phyloP scores from a whole-genome alignment of 352 stramenopile species.

The Pythium rhizo-oryzae region DNA sequence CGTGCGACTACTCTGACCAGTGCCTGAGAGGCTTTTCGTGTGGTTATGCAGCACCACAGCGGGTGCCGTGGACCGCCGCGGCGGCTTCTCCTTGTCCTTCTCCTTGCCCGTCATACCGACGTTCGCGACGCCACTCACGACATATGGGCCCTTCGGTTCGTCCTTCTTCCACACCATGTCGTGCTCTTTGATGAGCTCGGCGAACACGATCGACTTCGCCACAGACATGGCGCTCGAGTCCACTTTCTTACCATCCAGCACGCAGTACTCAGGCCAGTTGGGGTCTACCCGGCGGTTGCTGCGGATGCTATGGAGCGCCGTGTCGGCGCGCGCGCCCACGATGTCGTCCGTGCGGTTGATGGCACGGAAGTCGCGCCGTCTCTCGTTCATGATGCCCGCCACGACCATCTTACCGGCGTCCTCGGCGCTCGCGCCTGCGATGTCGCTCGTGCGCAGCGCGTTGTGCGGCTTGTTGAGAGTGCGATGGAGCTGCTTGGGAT shows the following conservation, averaged over 20 bases:
- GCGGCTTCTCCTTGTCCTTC: slow-evolving; percentile 41
- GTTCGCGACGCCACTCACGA: slow-evolving; percentile 60
- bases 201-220: slow-evolving; percentile 74
- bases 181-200: slow-evolving; percentile 51
- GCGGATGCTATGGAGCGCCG: slow-evolving; percentile 66
- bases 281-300: slow-evolving; percentile 68
- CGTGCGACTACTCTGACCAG: slow-evolving; percentile 7
- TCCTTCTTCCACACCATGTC: slow-evolving; percentile 41
- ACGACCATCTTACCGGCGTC: slow-evolving; percentile 58
- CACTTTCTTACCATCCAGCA: slow-evolving; percentile 58
- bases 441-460: slow-evolving; percentile 61
- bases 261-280: slow-evolving; percentile 60
- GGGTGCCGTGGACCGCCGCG: slow-evolving; percentile 29
- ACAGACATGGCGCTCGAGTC: slow-evolving; percentile 69
- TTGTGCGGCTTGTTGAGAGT: slow-evolving; percentile 57
- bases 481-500: slow-evolving; percentile 46
- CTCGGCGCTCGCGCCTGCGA: slow-evolving; percentile 55
- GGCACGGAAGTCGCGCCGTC: slow-evolving; percentile 56
- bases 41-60: slow-evolving; percentile 18
- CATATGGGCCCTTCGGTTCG: slow-evolving; percentile 34
- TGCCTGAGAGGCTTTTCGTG: not conserved
- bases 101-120: slow-evolving; percentile 43
- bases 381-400: slow-evolving; percentile 57
- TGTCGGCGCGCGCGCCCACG: slow-evolving; percentile 61
- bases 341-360: slow-evolving; percentile 73